These are phyloP conservation scores for Diacronema lutheri DNA, from an alignment of 78 protist species.

Conservation along the genomic window DNA sequence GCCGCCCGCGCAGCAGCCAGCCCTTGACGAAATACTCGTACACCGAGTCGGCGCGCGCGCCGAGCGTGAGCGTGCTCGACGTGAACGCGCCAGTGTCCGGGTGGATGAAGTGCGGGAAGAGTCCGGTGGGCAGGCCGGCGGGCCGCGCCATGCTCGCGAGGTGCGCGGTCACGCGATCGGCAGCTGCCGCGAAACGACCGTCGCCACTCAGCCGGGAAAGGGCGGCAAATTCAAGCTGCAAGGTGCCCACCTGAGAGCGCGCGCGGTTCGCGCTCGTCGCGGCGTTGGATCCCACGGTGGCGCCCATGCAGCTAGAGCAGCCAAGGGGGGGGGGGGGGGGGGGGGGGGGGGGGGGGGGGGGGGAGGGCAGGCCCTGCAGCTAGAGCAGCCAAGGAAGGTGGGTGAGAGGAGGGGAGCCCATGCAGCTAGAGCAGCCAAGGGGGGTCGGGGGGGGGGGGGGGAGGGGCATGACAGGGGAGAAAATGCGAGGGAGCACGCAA, in stretches of 20 bases:
- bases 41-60: conserved; percentile 74
- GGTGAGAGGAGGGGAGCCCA: too few species aligned
- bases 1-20: neutral
- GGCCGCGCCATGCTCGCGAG: neutral
- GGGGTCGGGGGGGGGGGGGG: too few species aligned
- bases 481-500: too few species aligned
- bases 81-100: neutral
- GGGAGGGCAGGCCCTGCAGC: too few species aligned
- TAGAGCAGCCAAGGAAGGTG: too few species aligned
- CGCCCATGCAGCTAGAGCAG: too few species aligned
- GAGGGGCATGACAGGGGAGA: too few species aligned
- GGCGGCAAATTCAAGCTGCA: conserved; percentile 74
- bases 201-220: conserved; percentile 64
- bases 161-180: neutral
- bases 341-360: too few species aligned
- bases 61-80: neutral
- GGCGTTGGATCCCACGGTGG: too few species aligned
- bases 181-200: conserved; percentile 19
- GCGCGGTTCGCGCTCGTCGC: too few species aligned
- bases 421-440: too few species aligned
- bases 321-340: too few species aligned
- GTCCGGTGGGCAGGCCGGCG: neutral
- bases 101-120: conserved; percentile 15
- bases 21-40: conserved; percentile 81
- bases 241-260: conserved; percentile 74